Evolutionary conservation across 2,329 filamentous ascomycete species (phyloP), one percentile per base, ranked within the genome.

Genomic region (Nemania bipapillata): DNA sequence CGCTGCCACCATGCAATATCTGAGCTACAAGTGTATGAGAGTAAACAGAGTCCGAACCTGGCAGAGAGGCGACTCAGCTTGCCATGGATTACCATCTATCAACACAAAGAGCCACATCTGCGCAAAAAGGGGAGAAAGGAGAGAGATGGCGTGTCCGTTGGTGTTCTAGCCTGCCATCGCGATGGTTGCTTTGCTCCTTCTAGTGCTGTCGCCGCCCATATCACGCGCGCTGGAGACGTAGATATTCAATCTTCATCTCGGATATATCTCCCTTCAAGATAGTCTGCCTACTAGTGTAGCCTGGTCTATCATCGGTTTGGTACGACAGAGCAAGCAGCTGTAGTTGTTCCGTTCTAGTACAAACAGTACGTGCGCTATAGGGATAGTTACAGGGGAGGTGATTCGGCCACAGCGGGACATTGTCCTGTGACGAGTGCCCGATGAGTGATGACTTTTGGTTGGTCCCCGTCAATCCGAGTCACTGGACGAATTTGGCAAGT

Each of bases 331-430:
- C 5, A 17, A 7, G n/a, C n/a, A n/a, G n/a, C n/a, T n/a, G 40
- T 45, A n/a, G 40, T 37, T 49, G 60, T 45, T 26, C 50, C 20
- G 60, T 40, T 30, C 37, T 47, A n/a, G 42, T 20, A 7, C n/a
- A 20, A 4, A 7, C n/a, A n/a, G 22, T 50, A 24, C 40, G 17
- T 6, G 40, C 15, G 17, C 11, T 64, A 49, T 50, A 55, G 60
- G 61, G 55, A 26, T 28, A 30, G 24, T 58, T 45, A 30, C 55
- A 60, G 56, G 50, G 26, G 50, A 11, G 60, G 55, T 64, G 65
- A 60, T 54, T 68, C 50, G 66, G 56, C 52, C 56, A 61, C 66
- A 35, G 42, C 58, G 56, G 52, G 49, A 56, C 56, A 52, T 62
- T 53, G 62, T 56, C 62, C 62, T 68, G 57, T 65, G 62, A 65